Evolutionary conservation across 331 rosid species (phyloP).

Genomic region (Dryas integrifolia): DNA sequence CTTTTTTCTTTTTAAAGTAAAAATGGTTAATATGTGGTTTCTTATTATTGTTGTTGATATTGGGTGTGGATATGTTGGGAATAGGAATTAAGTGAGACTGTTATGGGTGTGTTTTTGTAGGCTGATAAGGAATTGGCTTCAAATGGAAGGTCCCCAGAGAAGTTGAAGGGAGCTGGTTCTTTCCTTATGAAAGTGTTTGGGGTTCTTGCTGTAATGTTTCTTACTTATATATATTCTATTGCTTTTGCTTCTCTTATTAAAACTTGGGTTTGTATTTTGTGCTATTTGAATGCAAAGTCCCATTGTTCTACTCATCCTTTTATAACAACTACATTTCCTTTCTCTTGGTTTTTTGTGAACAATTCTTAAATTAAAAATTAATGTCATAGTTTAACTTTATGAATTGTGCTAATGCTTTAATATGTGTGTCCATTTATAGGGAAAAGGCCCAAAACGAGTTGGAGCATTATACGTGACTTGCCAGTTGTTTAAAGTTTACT

Average conservation of each 20-base stretch:
- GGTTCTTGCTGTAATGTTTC: conserved; percentile 74
- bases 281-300: background rate
- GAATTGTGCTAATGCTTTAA: conserved; percentile 22
- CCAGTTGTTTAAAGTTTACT: conserved; percentile 90
- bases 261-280: background rate
- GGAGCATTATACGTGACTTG: conserved; percentile 92
- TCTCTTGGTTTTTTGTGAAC: background rate
- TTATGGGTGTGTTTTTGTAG: conserved; percentile 29
- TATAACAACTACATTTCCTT: background rate
- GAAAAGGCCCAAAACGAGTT: conserved; percentile 92
- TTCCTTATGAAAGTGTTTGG: conserved; percentile 97
- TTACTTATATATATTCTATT: background rate
- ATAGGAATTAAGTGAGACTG: conserved; percentile 7
- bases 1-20: background rate
- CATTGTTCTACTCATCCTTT: background rate
- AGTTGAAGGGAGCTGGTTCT: conserved; percentile 93
- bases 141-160: conserved; percentile 81
- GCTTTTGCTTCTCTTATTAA: background rate
- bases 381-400: background rate
- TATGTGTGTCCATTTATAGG: conserved; percentile 44
- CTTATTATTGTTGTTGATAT: background rate
- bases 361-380: background rate
- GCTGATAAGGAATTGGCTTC: conserved; percentile 76
- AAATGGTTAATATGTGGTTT: background rate
- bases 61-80: conserved; percentile 8